Percentiles rank a stretch among this genome's conserved stretches.
phyloP scores from a whole-genome alignment of 2,329 filamentous ascomycete genomes.

The Trichoderma brevicompactum region DNA sequence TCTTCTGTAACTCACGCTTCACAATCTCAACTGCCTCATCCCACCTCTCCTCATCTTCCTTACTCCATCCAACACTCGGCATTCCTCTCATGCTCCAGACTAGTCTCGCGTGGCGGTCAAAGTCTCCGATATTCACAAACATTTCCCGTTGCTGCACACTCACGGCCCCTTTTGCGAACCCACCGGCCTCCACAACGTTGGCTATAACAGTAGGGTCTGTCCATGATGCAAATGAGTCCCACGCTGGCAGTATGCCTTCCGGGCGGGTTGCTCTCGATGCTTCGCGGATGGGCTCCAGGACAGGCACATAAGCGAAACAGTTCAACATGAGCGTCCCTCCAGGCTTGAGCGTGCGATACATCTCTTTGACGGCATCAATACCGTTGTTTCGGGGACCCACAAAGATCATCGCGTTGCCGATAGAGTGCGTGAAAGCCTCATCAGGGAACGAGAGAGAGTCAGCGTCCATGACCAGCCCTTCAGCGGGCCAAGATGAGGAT shows the following conservation, averaged over 20 bases:
- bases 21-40: slow-evolving; percentile 24
- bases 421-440: slow-evolving; percentile 18
- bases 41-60: slow-evolving; percentile 22
- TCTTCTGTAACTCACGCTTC: slow-evolving; percentile 19
- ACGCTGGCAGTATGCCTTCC: slow-evolving; percentile 1
- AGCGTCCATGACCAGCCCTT: slow-evolving; percentile 20
- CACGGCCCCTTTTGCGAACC: slow-evolving; percentile 14
- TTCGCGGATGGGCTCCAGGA: slow-evolving; percentile 13
- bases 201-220: slow-evolving; percentile 14
- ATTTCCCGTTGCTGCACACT: slow-evolving; percentile 10
- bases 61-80: slow-evolving; percentile 11
- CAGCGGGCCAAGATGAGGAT: slow-evolving; percentile 3
- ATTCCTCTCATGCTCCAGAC: slow-evolving; percentile 26
- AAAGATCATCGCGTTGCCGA: slow-evolving; percentile 21
- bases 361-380: slow-evolving; percentile 14
- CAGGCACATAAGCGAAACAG: slow-evolving; percentile 9
- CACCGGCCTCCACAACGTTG: slow-evolving; percentile 16
- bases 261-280: slow-evolving; percentile 20
- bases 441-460: slow-evolving; percentile 20
- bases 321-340: slow-evolving; percentile 22
- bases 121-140: slow-evolving; percentile 21
- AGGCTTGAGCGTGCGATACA: slow-evolving; percentile 23
- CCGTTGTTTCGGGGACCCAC: slow-evolving; percentile 21
- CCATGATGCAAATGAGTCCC: slow-evolving; percentile 19
- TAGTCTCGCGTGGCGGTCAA: slow-evolving; percentile 1